A percentile compares a stretch with the other conserved stretches of the same genome.
These are phyloP conservation scores for Abortiporus biennis DNA, from an alignment of 1,284 basidiomycete species.

Conservation along the genomic window DNA sequence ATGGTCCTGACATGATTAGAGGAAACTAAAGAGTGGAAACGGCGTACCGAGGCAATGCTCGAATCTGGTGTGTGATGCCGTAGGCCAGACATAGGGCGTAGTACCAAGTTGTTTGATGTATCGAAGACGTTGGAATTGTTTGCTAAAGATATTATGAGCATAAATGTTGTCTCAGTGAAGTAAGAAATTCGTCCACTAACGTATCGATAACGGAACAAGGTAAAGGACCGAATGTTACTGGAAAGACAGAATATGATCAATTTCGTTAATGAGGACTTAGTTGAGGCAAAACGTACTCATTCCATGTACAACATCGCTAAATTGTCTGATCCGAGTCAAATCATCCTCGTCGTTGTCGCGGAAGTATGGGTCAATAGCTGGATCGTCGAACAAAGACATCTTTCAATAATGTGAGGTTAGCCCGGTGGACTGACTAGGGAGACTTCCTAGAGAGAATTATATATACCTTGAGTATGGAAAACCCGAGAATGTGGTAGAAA, in stretches of 20 bases:
- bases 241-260: constrained; percentile 3
- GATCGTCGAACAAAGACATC: too few species aligned
- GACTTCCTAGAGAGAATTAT: too few species aligned
- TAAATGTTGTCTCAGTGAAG: constrained; percentile 2
- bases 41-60: constrained; percentile 69
- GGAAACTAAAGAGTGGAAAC: constrained; percentile 1
- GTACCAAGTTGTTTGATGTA: constrained; percentile 75
- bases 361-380: too few species aligned
- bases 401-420: too few species aligned
- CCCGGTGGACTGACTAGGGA: too few species aligned
- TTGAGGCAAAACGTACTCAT: neutral
- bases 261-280: neutral
- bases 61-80: constrained; percentile 73
- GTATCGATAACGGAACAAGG: constrained; percentile 37
- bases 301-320: too few species aligned
- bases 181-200: constrained; percentile 21
- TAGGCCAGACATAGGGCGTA: constrained; percentile 67
- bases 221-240: constrained; percentile 31
- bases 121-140: constrained; percentile 69
- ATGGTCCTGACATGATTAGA: constrained; percentile 1
- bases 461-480: too few species aligned
- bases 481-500: too few species aligned
- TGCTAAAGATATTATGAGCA: constrained; percentile 31
- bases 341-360: too few species aligned
- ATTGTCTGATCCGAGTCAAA: too few species aligned